Conservation (phyloP, 495 filamentous ascomycete genomes). For the Ramalina intermedia region DNA sequence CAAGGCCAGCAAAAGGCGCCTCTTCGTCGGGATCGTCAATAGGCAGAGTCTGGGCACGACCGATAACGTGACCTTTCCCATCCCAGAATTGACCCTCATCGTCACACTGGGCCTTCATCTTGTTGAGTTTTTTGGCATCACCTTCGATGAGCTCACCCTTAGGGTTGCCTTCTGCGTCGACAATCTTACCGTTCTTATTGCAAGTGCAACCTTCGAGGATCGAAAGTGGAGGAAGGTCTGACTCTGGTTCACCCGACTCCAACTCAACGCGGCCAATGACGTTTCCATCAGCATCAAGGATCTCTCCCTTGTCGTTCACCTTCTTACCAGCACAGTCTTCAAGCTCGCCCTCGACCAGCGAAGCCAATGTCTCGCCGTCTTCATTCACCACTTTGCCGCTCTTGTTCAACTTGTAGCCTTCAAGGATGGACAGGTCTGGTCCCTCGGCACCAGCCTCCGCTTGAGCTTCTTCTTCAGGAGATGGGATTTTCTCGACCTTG, state of each 20-base stretch:
- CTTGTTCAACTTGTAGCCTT: conserved; percentile 57
- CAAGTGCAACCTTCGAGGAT: conserved; percentile 44
- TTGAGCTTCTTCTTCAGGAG: conserved; percentile 23
- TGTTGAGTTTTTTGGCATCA: conserved; percentile 43
- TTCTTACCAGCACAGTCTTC: conserved; percentile 33
- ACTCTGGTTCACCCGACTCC: conserved; percentile 15
- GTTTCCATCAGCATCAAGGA: conserved; percentile 25
- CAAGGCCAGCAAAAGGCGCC: conserved; percentile 47
- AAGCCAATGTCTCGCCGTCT: conserved; percentile 35
- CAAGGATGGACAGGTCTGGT: conserved; percentile 37
- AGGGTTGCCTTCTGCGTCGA: conserved; percentile 36
- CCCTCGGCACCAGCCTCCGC: conserved; percentile 29
- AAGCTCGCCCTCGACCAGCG: conserved; percentile 34
- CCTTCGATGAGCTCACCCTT: conserved; percentile 47
- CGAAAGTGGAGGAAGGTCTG: conserved; percentile 37
- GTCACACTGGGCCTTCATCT: conserved; percentile 38
- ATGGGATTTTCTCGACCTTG: conserved; percentile 16
- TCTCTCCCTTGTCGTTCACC: conserved; percentile 35
- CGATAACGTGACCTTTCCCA: conserved; percentile 43
- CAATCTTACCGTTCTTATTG: conserved; percentile 49
- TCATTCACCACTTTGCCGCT: conserved; percentile 48
- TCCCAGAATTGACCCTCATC: conserved; percentile 51
- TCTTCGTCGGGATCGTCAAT: conserved; percentile 45
- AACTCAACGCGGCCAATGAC: conserved; percentile 23
- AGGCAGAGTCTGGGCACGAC: conserved; percentile 41